phyloP scores from a whole-genome alignment of 495 filamentous ascomycete genomes.

The Neurospora sp. region DNA sequence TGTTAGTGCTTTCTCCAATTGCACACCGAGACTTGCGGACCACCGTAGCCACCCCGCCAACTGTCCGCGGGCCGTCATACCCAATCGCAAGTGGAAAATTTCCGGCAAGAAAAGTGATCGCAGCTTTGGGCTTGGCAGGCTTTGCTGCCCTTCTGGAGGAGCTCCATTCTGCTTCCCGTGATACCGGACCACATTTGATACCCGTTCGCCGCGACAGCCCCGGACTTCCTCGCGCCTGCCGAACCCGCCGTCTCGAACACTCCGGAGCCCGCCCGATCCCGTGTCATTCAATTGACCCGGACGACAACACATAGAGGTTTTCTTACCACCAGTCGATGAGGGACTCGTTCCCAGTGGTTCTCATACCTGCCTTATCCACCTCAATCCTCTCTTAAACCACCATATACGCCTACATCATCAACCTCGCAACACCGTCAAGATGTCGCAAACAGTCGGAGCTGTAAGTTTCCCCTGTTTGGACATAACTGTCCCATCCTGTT shows the following conservation, averaged over 20 bases:
- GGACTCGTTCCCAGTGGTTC: slow-evolving; percentile 17
- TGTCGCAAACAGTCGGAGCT: slow-evolving; percentile 18
- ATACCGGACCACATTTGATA: background rate
- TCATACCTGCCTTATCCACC: background rate
- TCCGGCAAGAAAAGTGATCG: background rate
- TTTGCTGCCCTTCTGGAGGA: background rate
- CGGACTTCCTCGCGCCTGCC: background rate
- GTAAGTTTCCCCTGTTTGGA: slow-evolving; percentile 2
- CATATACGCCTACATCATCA: background rate
- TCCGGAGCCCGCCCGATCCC: background rate
- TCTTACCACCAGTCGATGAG: slow-evolving; percentile 11
- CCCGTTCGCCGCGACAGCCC: background rate
- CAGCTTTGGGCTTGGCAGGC: background rate
- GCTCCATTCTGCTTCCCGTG: background rate
- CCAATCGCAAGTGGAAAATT: background rate
- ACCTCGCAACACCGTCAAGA: slow-evolving; percentile 4
- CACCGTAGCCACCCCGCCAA: background rate
- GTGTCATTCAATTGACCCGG: background rate
- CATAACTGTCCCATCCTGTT: background rate
- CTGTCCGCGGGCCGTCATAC: background rate
- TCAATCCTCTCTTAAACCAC: background rate
- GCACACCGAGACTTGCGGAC: background rate
- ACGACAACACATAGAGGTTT: background rate
- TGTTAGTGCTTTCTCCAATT: background rate
- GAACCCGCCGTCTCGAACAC: background rate